Evolutionary conservation across 257 asterid species (phyloP), one percentile per base, ranked within the genome.

Genomic region (Coffea canephora): DNA sequence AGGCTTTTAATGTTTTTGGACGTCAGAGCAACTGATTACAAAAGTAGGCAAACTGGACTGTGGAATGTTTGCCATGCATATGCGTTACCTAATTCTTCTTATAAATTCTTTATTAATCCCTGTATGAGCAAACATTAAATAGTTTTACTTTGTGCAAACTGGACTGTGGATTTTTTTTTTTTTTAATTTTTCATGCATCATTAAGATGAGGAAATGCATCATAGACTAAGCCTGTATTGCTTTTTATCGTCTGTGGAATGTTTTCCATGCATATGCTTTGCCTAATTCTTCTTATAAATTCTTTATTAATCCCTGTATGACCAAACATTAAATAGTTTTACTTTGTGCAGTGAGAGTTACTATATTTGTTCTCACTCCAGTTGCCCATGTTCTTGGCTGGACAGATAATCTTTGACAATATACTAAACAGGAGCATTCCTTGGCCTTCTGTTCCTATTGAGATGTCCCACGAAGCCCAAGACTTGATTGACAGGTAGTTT

Each of bases 391-490:
- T 81, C 79, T 72, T 81, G 86, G 68, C 61, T 86, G 79, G 81
- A 69, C 94, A 94, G 98, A 87, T 84, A 79, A 92, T 94, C 80
- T 94, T 94, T 70, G 92, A 94, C 89, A 94, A 94, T 81, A 91
- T 94, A 78, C 97, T 92, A 52, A 94, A 92, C 89, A 87, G 93
- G 87, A 89, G 89, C 83, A 86, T 94, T 69, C 98, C 97, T 78
- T 92, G 97, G 98, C 98, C 98, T 73, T 88, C 92, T 75, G 87
- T 92, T 88, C 97, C 98, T 12, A 77, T 73, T 52, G 91, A 91
- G 80, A 92, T 94, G 95, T 91, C 97, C 71, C 80, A 71, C 76
- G 98, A 90, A 78, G 93, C 92, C 77, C 91, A 89, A 88, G 95
- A 94, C 89, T 83, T 92, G 85, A 94, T 94, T 82, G 94, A 92